Conservation (phyloP, 805 yeast genomes). For the Candida fluviatilis region DNA sequence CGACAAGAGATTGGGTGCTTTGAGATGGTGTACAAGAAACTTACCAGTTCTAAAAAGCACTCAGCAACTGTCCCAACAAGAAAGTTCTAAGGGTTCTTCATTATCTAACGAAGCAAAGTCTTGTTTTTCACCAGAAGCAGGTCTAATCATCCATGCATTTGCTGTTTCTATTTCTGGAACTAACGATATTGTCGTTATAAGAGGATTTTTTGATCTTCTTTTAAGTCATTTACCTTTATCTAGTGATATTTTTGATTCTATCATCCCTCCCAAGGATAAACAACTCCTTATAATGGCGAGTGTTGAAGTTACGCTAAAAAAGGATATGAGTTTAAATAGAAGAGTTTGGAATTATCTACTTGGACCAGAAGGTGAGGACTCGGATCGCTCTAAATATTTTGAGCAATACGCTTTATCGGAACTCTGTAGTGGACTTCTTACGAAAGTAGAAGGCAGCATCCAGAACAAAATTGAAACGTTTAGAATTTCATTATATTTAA, state of each 20-base stretch:
- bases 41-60: slow-evolving; percentile 53
- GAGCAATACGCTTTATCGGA: slow-evolving; percentile 48
- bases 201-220: slow-evolving; percentile 85
- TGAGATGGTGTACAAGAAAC: slow-evolving; percentile 65
- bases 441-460: slow-evolving; percentile 34
- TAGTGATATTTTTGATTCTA: slow-evolving; percentile 48
- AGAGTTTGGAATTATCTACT: slow-evolving; percentile 91
- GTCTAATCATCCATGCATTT: slow-evolving; percentile 71
- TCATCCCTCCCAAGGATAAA: slow-evolving; percentile 51
- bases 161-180: slow-evolving; percentile 54
- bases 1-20: slow-evolving; percentile 79
- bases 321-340: slow-evolving; percentile 93
- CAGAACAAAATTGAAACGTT: slow-evolving; percentile 48
- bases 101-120: slow-evolving; percentile 52
- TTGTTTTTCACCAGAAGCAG: slow-evolving; percentile 73
- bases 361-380: slow-evolving; percentile 57
- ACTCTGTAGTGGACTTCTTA: slow-evolving; percentile 51
- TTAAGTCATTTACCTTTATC: slow-evolving; percentile 63
- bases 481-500: slow-evolving; percentile 57
- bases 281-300: slow-evolving; percentile 58
- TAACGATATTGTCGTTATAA: slow-evolving; percentile 62
- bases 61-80: background rate
- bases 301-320: slow-evolving; percentile 63
- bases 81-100: slow-evolving; percentile 7
- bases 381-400: slow-evolving; percentile 54